A percentile compares a stretch with the other conserved stretches of the same genome.
These are phyloP conservation scores for Claviceps cyperi DNA, from an alignment of 2,329 filamentous ascomycete species.

Conservation along the genomic window DNA sequence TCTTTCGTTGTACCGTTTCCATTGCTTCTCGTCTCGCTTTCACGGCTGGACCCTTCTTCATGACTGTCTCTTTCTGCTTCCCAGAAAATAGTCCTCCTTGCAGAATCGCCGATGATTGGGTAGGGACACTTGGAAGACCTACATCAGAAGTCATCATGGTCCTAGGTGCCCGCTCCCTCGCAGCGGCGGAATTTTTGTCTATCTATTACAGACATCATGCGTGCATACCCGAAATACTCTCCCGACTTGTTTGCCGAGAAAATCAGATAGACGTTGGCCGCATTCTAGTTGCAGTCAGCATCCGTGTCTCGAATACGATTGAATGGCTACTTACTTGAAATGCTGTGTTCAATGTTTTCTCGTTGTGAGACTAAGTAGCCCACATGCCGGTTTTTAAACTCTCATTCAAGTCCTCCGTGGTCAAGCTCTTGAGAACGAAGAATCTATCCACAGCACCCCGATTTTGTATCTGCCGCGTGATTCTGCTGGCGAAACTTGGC, in stretches of 20 bases:
- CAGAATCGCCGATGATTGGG: too few relatives aligned
- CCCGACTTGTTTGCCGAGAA: constrained; percentile 97
- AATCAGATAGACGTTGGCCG: constrained; percentile 76
- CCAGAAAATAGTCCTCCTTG: too few relatives aligned
- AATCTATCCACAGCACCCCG: constrained; percentile 28
- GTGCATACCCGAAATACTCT: constrained; percentile 90
- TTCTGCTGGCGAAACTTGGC: constrained; percentile 6
- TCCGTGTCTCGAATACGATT: neutral
- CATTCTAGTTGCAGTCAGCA: constrained; percentile 33
- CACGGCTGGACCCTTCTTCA: too few relatives aligned
- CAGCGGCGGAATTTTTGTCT: constrained; percentile 56
- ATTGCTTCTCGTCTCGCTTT: constrained; percentile 22
- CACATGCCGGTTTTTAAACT: constrained; percentile 81
- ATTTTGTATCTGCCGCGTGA: constrained; percentile 1
- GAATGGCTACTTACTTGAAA: constrained; percentile 49
- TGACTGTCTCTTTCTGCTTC: too few relatives aligned
- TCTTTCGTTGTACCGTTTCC: constrained; percentile 28
- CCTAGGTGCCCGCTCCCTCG: constrained; percentile 55
- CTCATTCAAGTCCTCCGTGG: constrained; percentile 74
- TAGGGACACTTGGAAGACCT: too few relatives aligned
- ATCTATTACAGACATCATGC: constrained; percentile 81
- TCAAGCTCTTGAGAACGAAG: constrained; percentile 88
- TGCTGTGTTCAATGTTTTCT: constrained; percentile 66
- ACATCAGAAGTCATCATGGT: constrained; percentile 41
- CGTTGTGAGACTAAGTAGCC: constrained; percentile 92